Evolutionary conservation across 2,329 filamentous ascomycete species (phyloP), one percentile per base, ranked within the genome.

Genomic region (Claviceps pazoutovae): DNA sequence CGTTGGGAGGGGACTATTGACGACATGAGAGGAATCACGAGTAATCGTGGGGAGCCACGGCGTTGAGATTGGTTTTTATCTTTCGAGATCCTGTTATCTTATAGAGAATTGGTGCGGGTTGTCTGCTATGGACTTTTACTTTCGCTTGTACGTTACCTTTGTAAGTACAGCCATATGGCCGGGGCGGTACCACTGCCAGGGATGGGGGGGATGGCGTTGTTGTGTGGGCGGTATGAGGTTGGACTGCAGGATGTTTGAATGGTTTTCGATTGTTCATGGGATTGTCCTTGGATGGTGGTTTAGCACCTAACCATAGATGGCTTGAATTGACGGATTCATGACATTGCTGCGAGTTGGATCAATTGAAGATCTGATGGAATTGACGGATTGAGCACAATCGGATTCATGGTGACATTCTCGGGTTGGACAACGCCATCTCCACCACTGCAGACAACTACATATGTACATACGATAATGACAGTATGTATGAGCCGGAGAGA

Each of bases 1-100:
- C 47, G 47, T 52, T 52, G 17, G 41, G 46, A 36, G 38, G 34
- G 51, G 13, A 34, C 30, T 17, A 45, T 38, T 4, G 17, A 48
- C 42, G 51, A 46, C 46, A 48, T 36, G 30, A 46, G 46, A 49
- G 46, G 42, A 46, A 45, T 36, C 42, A 48, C 51, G 51, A 52
- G 51, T 47, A 52, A 49, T 49, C 47, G 51, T 46, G 38, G n/a
- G 38, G 42, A 46, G 51, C 36, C 47, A 38, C 39, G 51, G 51
- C 47, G 51, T 52, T 46, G 39, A 21, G 39, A 13, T 41, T 19
- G 39, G 9, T 14, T 42, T 21, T 5, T 19, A 13, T 19, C 17
- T 21, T 42, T 42, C n/a, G 17, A 19, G 9, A 11, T 13, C 19
- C 17, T 41, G 17, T 42, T 42, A 11, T 6, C 13, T 41, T 21